Evolutionary conservation across 2,329 filamentous ascomycete species (phyloP), one percentile per base, ranked within the genome.

Genomic region (Arthroderma sp.): DNA sequence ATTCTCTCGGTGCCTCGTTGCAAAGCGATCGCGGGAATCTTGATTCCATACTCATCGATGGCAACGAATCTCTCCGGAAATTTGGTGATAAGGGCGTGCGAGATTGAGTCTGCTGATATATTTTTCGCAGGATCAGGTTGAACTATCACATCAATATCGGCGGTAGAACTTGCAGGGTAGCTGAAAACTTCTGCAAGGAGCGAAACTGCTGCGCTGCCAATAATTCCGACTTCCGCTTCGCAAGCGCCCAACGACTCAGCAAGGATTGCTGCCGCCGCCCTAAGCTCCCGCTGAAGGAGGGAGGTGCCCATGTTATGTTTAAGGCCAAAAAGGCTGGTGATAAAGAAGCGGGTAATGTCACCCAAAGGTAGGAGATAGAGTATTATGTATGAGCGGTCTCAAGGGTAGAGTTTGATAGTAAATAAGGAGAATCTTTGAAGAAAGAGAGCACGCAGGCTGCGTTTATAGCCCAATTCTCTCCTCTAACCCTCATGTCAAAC

Each of bases 81-180:
- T 36, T 29, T 29, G 41, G 22, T 10, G 4, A 28, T 27, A 28
- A 43, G 41, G 15, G 33, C 9, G 3, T 11, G 32, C 7, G 41
- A 36, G 15, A 43, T 43, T 8, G 31, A 36, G 3, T 43, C 32
- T 3, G 41, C 41, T 10, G 6, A 30, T 8, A 43, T 37, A 29
- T 15, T 11, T 4, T n/a, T 15, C 11, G 3, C 15, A n/a, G 2
- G 4, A 22, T 43, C n/a, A 28, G 41, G 41, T 28, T 43, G 41
- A 34, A 43, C 37, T 32, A 43, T 43, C 27, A 29, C 41, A 34
- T 43, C 41, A 29, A 43, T 43, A 34, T 43, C 31, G 15, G 41
- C 41, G 41, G 41, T 43, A n/a, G 41, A 11, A 30, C 37, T 27
- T 6, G 42, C 34, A 11, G 28, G 31, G 42, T 37, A 11, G 28